Base-by-base conservation (phyloP, 2,329 filamentous ascomycete species). In the Phialocephala subalpina region DNA sequence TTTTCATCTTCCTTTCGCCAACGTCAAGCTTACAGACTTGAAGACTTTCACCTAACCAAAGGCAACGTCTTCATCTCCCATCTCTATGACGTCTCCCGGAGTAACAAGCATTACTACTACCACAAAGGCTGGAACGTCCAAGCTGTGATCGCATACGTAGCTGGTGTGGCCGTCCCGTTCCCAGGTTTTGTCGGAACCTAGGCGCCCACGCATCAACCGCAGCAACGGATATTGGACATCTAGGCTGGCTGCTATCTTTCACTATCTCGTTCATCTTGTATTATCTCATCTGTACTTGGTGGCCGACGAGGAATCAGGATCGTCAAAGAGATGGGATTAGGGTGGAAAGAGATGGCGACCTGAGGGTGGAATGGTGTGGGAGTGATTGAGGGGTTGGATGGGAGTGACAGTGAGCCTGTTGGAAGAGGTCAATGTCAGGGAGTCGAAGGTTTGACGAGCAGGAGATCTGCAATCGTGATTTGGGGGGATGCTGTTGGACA, bases 181-280 rank as follows among this genome's bases (percentile, higher is more conserved):
- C 73, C 75, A 5, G 75, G 76, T 2, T 74, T 77, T 42, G 60
- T 72, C 9, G 71, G 70, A 29, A 69, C 71, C 7, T 76, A 25
- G 73, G 75, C 18, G 70, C 72, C 1, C 72, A 53, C 9, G 73
- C 77, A n/a, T 69, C 67, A 47, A 35, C 62, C 6, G 68, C 70
- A 0, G 77, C 76, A 8, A 69, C 66, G 6, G 56, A 74, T n/a
- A 65, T 77, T 18, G 71, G 73, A 56, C 53, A 74, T 49, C 60
- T 77, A 0, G 74, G 75, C 36, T 77, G 74, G 75, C 61, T 74
- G 12, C 63, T 77, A 29, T 75, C 72, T 2, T 77, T 77, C 60
- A 40, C 65, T 33, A 65, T 70, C 9, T 69, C 70, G 1, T 67
- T 75, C 25, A 58, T 73, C 4, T 52, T 74, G 12, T 77, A 77